These are phyloP conservation scores for Pyrenophora graminea DNA, from an alignment of 2,329 filamentous ascomycete species.

Conservation along the genomic window DNA sequence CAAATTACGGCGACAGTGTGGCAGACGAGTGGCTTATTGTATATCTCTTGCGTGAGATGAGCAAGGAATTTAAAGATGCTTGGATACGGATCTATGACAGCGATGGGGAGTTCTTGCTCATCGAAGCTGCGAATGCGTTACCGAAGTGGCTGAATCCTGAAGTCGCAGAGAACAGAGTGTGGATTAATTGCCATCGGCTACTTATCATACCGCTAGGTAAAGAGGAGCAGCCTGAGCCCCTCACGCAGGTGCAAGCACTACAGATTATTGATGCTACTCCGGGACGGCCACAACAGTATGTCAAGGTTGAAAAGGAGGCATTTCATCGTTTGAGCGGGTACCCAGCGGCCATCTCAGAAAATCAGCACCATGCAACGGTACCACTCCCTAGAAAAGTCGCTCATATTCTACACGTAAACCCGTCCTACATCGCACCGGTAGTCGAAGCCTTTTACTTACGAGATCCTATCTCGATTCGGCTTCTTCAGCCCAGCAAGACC, in stretches of 20 bases:
- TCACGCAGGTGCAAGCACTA: slow-evolving; percentile 69
- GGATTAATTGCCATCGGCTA: slow-evolving; percentile 80
- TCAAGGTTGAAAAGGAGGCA: slow-evolving; percentile 80
- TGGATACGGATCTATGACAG: slow-evolving; percentile 86
- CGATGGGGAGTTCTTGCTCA: slow-evolving; percentile 92
- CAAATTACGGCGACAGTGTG: slow-evolving; percentile 90
- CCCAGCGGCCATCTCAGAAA: slow-evolving; percentile 72
- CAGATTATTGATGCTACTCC: slow-evolving; percentile 61
- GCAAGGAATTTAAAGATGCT: slow-evolving; percentile 69
- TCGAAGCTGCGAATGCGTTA: slow-evolving; percentile 86
- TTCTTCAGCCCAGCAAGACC: slow-evolving; percentile 61
- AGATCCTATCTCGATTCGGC: slow-evolving; percentile 75
- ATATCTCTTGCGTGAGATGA: slow-evolving; percentile 82
- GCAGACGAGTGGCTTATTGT: slow-evolving; percentile 98
- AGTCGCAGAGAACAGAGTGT: slow-evolving; percentile 82
- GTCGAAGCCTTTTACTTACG: slow-evolving; percentile 92
- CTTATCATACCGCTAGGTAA: slow-evolving; percentile 67
- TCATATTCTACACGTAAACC: slow-evolving; percentile 74
- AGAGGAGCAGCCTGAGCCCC: slow-evolving; percentile 33
- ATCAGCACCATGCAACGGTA: slow-evolving; percentile 74
- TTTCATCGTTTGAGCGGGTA: slow-evolving; percentile 89
- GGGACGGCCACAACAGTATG: slow-evolving; percentile 68
- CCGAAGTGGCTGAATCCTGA: slow-evolving; percentile 93
- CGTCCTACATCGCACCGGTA: slow-evolving; percentile 77
- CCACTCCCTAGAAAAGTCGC: slow-evolving; percentile 82